Percentiles rank a stretch among this genome's conserved stretches.
Evolutionary conservation across 345 rosid genomes (phyloP).

Genomic region (Arabidopsis suecica): DNA sequence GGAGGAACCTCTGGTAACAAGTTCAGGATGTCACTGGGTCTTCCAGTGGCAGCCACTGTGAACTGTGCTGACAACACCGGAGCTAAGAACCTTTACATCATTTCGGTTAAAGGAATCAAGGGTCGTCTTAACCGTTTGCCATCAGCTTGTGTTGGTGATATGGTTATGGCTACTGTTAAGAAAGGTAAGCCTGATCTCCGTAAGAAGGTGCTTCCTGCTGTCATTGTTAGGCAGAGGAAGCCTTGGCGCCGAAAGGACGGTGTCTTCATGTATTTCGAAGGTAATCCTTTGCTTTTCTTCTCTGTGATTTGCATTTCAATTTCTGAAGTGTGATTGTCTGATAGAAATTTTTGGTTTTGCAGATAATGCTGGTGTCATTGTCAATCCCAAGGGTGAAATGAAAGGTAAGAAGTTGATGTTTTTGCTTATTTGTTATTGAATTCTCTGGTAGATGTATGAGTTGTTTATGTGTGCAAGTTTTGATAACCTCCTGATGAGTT

Average conservation of each 20-base stretch:
- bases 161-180: constrained; percentile 54
- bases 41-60: constrained; percentile 52
- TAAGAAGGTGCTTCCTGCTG: constrained; percentile 53
- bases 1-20: constrained; percentile 53
- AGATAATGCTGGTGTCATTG: constrained; percentile 85
- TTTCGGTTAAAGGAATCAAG: constrained; percentile 51
- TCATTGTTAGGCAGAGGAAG: constrained; percentile 54
- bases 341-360: constrained; percentile 18
- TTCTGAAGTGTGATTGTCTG: not conserved
- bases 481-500: not conserved
- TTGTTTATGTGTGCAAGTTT: not conserved
- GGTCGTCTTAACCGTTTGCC: constrained; percentile 53
- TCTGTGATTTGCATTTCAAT: not conserved
- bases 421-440: not conserved
- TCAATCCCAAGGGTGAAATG: constrained; percentile 89
- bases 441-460: too few species aligned
- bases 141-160: constrained; percentile 51
- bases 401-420: constrained; percentile 50
- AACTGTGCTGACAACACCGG: constrained; percentile 53
- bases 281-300: not conserved
- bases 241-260: constrained; percentile 58
- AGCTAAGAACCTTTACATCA: constrained; percentile 51
- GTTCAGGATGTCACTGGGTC: constrained; percentile 54
- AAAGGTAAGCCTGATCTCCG: constrained; percentile 53
- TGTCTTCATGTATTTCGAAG: constrained; percentile 52